These are phyloP conservation scores for Candida ascalaphidarum DNA, from an alignment of 805 yeast genomes.

Conservation along the genomic window DNA sequence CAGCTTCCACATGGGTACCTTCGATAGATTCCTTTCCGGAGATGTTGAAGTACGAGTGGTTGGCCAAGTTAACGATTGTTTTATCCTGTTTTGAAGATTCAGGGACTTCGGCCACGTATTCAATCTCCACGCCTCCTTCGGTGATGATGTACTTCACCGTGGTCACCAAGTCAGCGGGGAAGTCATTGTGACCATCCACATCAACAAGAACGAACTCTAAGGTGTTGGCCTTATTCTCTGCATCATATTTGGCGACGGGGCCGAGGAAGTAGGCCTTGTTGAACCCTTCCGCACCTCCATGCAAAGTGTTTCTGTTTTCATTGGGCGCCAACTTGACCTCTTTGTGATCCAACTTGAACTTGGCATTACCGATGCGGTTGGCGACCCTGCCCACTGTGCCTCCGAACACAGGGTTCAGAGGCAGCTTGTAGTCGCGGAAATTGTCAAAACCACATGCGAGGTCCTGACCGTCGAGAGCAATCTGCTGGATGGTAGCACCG, in stretches of 20 bases:
- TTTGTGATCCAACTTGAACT: slow-evolving; percentile 31
- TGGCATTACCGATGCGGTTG: slow-evolving; percentile 45
- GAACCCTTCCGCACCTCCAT: slow-evolving; percentile 48
- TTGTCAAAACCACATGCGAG: slow-evolving; percentile 32
- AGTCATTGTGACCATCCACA: slow-evolving; percentile 43
- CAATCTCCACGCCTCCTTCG: slow-evolving; percentile 33
- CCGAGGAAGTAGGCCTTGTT: slow-evolving; percentile 45
- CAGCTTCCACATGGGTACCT: slow-evolving; percentile 23
- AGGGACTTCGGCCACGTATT: slow-evolving; percentile 33
- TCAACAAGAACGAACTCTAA: slow-evolving; percentile 36
- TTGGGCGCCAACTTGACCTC: slow-evolving; percentile 34
- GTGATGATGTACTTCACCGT: slow-evolving; percentile 36
- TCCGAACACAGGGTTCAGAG: slow-evolving; percentile 44
- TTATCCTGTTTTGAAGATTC: slow-evolving; percentile 22
- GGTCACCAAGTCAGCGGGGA: slow-evolving; percentile 49
- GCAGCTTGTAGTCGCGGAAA: slow-evolving; percentile 16
- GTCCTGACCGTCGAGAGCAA: slow-evolving; percentile 28
- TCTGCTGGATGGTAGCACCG: slow-evolving; percentile 43
- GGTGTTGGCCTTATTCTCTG: slow-evolving; percentile 19
- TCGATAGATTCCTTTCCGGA: slow-evolving; percentile 19
- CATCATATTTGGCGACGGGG: slow-evolving; percentile 34
- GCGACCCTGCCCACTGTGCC: slow-evolving; percentile 62
- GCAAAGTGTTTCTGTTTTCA: slow-evolving; percentile 30
- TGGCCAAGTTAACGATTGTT: slow-evolving; percentile 51
- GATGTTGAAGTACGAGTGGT: slow-evolving; percentile 56